phyloP scores from a whole-genome alignment of 1,139 yeast genomes.

The Pneumocystis carinii region DNA sequence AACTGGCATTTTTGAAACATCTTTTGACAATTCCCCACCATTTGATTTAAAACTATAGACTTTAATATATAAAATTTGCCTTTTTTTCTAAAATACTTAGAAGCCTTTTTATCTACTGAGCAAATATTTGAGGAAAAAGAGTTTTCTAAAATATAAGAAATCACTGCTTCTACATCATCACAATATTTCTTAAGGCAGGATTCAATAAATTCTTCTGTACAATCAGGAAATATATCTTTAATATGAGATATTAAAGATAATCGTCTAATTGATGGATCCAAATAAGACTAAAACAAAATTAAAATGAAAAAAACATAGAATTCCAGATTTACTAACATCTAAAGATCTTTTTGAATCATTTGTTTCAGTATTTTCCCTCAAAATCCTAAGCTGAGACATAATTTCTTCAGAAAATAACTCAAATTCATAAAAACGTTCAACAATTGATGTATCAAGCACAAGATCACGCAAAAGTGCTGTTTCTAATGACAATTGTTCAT shows the following conservation, averaged over 20 bases:
- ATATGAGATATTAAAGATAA: constrained; percentile 4
- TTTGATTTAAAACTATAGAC: not conserved
- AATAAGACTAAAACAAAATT: not conserved
- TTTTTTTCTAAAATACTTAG: not conserved
- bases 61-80: not conserved
- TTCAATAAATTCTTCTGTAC: constrained; percentile 4
- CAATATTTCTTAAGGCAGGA: constrained; percentile 1
- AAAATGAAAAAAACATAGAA: not conserved
- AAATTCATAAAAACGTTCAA: not conserved
- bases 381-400: not conserved
- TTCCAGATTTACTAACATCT: not conserved
- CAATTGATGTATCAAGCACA: not conserved
- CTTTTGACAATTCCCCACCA: not conserved
- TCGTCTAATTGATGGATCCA: not conserved
- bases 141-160: constrained; percentile 5
- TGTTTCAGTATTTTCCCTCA: not conserved
- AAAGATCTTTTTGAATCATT: not conserved
- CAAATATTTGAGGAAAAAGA: not conserved
- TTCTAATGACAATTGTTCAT: not conserved
- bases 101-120: not conserved
- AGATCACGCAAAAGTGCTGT: not conserved
- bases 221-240: constrained; percentile 6
- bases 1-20: not conserved
- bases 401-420: not conserved
- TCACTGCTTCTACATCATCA: constrained; percentile 2